A percentile compares a stretch with the other conserved stretches of the same genome.
Evolutionary conservation across 768 basidiomycete genomes (phyloP).

Genomic region (Kwoniella europaea): DNA sequence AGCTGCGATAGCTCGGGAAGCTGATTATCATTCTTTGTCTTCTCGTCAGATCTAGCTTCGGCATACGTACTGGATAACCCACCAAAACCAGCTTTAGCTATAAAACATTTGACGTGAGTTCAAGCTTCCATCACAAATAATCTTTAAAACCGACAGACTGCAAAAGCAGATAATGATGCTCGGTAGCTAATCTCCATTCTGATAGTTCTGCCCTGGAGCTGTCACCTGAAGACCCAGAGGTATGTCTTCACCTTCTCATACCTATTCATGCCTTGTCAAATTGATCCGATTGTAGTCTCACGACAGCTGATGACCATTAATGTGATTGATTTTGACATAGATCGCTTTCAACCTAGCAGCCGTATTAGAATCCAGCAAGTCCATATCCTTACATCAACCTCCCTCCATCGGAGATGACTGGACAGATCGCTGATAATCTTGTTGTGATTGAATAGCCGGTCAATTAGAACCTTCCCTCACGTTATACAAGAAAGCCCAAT

Average conservation of each 20-base stretch:
- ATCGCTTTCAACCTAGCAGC: slow-evolving; percentile 58
- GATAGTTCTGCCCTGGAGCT: slow-evolving; percentile 50
- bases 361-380: slow-evolving; percentile 55
- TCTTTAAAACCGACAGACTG: background rate
- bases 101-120: slow-evolving; percentile 56
- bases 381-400: background rate
- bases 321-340: slow-evolving; percentile 21
- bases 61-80: slow-evolving; percentile 58
- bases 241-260: slow-evolving; percentile 17
- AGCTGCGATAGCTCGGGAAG: background rate
- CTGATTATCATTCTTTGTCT: background rate
- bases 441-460: slow-evolving; percentile 33
- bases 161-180: background rate
- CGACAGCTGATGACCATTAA: background rate
- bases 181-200: slow-evolving; percentile 5
- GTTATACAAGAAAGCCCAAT: slow-evolving; percentile 55
- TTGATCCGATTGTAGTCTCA: background rate
- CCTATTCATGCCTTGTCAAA: background rate
- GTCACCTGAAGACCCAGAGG: slow-evolving; percentile 55
- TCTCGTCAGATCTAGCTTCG: slow-evolving; percentile 54
- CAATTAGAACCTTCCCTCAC: slow-evolving; percentile 57
- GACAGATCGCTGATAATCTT: background rate
- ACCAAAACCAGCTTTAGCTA: slow-evolving; percentile 57
- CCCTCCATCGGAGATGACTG: background rate
- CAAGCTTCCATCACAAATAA: background rate